Evolutionary conservation across 352 stramenopile species (phyloP), one percentile per base, ranked within the genome.

Genomic region (Phytophthora cryptogea): DNA sequence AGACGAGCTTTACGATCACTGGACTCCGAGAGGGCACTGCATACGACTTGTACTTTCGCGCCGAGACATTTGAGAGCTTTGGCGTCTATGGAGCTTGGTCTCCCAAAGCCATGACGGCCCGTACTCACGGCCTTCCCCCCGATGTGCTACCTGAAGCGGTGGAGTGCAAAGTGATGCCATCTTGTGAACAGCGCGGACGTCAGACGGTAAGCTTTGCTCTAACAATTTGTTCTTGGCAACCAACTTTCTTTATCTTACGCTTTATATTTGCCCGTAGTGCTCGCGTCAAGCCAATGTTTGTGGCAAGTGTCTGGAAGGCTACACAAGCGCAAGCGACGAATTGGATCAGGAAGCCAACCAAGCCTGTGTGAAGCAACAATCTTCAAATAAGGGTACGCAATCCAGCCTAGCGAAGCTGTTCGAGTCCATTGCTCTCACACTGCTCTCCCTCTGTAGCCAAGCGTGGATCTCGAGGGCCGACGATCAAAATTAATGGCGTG

Each of bases 11-110:
- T 45, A 41, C 73, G 4, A 70, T 90, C 27, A 68, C 80, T 5
- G 67, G 66, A 7, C 68, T 94, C 3, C 69, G 62, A 3, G 78
- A 87, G 40, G 79, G 78, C 16, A 91, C 72, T 2, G 48, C 68
- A 8, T 91, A 93, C 46, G 80, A 90, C 30, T 54, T 94, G 32
- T 94, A 86, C 72, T 70, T 94, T 27, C 71, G 82, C 6, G 59
- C 79, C 1, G 86, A 94, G 71, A 92, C 83, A 1, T 70, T 93
- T n/a, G 61, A 78, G 28, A 93, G 83, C 42, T 74, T 66, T 23
- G 86, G 86, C 2, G 86, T 94, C 11, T 74, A 89, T 35, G 74
- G 85, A 27, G 53, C 77, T 5, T 92, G 83, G 83, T 72, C 75
- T 27, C 48, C 46, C 8, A 59, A 81, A 23, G 65, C 78, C 1